Base-by-base conservation (phyloP, 805 yeast genomes). In the Candida morakotiae region DNA sequence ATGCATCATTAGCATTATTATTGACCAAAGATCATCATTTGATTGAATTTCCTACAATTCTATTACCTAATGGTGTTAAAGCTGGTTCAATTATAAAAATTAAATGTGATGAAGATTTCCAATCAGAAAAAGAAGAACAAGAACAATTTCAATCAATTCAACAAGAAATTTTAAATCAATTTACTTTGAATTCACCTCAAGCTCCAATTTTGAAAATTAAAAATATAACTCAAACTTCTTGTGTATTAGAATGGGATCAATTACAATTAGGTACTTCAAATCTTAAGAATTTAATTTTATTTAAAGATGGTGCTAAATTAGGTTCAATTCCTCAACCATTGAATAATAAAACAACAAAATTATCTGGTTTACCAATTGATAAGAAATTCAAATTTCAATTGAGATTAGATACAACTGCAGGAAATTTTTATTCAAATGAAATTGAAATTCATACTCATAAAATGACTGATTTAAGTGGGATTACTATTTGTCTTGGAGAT, bases 41-140 rank as follows among this genome's bases (percentile, higher is more conserved):
- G 43, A 89, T 93, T 46, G 98, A 93, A 54, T 93, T 91, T 52
- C 98, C 98, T n/a, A 87, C 98, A 3, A 79, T 91, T 40, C 68
- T 93, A 38, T 67, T 93, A 31, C 98, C 98, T 7, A 84, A 82
- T 48, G 89, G 91, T 27, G 93, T 89, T 24, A 74, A 77, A 46
- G 94, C 98, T 1, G 98, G 98, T 2, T 85, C 96, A 9, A 83
- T 93, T 37, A 87, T 93, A 35, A 83, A 83, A 50, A 81, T 93
- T 58, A 76, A 71, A 41, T 89, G 96, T 57, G 88, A 83, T 36
- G 81, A 85, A 44, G 94, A 89, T 53, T 51, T 69, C 3, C 77
- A 71, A 30, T 75, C 80, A 25, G 96, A 91, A 54, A 48, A 56
- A 26, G 62, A 65, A 41, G 93, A 87, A 51, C 64, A 69, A 22